Conservation (phyloP, 352 stramenopile species). For the Globisporangium carolinianum region DNA sequence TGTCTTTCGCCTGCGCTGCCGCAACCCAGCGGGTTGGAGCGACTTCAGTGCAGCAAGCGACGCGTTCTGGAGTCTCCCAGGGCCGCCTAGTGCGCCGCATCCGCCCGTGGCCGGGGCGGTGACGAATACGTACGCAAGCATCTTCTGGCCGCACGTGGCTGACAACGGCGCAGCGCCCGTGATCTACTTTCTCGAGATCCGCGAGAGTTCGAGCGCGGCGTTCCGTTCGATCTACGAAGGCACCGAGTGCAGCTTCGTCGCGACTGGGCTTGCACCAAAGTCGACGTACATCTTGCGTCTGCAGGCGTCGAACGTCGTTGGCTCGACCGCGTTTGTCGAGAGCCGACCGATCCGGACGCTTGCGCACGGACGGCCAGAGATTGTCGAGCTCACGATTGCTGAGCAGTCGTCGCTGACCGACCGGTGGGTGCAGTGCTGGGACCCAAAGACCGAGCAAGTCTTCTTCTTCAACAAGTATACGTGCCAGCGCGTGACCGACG, state of each 20-base stretch:
- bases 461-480: slow-evolving; percentile 90
- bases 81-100: slow-evolving; percentile 29
- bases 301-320: slow-evolving; percentile 61
- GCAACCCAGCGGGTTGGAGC: slow-evolving; percentile 66
- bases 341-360: slow-evolving; percentile 52
- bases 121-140: slow-evolving; percentile 61
- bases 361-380: slow-evolving; percentile 48
- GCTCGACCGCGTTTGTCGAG: slow-evolving; percentile 53
- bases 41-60: slow-evolving; percentile 47
- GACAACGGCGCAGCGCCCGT: slow-evolving; percentile 54
- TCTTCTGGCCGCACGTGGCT: slow-evolving; percentile 60
- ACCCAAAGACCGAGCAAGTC: slow-evolving; percentile 72
- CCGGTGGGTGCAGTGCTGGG: slow-evolving; percentile 85
- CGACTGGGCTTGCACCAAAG: slow-evolving; percentile 31
- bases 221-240: slow-evolving; percentile 59
- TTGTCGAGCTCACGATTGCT: slow-evolving; percentile 46
- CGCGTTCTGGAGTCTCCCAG: slow-evolving; percentile 55
- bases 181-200: slow-evolving; percentile 54
- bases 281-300: slow-evolving; percentile 61
- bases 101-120: slow-evolving; percentile 45
- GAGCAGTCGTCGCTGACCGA: slow-evolving; percentile 34
- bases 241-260: slow-evolving; percentile 55
- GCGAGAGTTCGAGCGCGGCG: slow-evolving; percentile 18
- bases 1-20: slow-evolving; percentile 52
- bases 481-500: slow-evolving; percentile 53